Conservation (phyloP, 2,329 filamentous ascomycete genomes). For the Zopfia rhizophila region DNA sequence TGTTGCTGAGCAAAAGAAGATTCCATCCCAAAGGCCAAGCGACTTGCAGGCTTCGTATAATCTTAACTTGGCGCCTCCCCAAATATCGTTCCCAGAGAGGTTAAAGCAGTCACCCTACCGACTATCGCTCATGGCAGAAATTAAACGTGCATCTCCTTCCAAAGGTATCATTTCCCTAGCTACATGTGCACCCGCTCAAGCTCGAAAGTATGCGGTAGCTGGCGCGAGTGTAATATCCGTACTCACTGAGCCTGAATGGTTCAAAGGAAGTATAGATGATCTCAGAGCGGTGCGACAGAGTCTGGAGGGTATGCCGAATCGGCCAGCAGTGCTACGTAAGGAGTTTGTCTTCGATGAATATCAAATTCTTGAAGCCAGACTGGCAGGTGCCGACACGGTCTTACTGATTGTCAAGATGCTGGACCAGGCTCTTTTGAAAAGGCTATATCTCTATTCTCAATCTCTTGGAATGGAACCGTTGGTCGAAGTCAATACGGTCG, state of each 20-base stretch:
- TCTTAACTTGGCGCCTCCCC: conserved; percentile 83
- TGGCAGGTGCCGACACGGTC: conserved; percentile 94
- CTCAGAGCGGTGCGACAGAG: conserved; percentile 86
- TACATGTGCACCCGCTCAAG: conserved; percentile 88
- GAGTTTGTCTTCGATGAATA: conserved; percentile 99
- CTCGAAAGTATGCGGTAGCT: conserved; percentile 88
- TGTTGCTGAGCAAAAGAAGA: conserved; percentile 81
- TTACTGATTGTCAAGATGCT: conserved; percentile 99
- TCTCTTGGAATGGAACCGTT: conserved; percentile 96
- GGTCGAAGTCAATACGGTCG: conserved; percentile 93
- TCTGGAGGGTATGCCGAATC: conserved; percentile 88
- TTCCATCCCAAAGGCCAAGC: conserved; percentile 83
- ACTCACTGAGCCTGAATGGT: conserved; percentile 98
- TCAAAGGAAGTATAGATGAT: conserved; percentile 97
- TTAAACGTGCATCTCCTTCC: conserved; percentile 95
- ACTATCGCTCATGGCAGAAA: conserved; percentile 96
- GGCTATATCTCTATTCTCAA: conserved; percentile 87
- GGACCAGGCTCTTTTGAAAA: conserved; percentile 75
- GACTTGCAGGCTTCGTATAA: conserved; percentile 90
- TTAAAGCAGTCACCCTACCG: conserved; percentile 84
- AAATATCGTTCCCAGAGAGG: conserved; percentile 81
- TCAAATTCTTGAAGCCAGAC: conserved; percentile 91
- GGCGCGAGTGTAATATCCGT: conserved; percentile 98
- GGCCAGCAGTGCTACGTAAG: conserved; percentile 91
- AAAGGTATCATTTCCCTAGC: conserved; percentile 93